Conservation (phyloP, 176 grass and related monocot genomes). For the Oryza rufipogon region DNA sequence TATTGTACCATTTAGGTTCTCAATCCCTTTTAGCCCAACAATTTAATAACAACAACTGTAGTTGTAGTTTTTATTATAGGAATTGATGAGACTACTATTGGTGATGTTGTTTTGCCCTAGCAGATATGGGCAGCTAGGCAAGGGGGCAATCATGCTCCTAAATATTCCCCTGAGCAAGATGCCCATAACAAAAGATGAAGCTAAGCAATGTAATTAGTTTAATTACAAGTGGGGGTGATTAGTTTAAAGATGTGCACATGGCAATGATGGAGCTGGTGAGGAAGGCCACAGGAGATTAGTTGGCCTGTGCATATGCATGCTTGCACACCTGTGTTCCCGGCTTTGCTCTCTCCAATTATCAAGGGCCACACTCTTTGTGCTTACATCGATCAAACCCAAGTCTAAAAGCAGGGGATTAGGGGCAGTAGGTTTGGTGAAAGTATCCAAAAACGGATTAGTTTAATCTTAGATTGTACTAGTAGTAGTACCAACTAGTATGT, state of each 20-base stretch:
- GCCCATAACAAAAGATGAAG: conserved; percentile 7
- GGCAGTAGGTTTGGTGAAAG: conserved; percentile 40
- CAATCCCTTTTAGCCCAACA: neutral
- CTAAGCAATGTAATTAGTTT: conserved; percentile 17
- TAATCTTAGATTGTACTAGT: neutral
- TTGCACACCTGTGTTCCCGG: conserved; percentile 34
- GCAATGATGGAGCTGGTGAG: conserved; percentile 45
- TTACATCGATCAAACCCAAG: neutral
- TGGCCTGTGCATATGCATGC: conserved; percentile 23
- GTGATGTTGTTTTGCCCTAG: conserved; percentile 27
- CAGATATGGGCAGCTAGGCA: neutral
- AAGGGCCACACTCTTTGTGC: conserved; percentile 30
- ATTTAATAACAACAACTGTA: neutral
- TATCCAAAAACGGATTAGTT: neutral
- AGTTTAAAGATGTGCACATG: conserved; percentile 43
- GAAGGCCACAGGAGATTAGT: conserved; percentile 42
- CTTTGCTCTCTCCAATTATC: conserved; percentile 41
- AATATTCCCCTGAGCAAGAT: conserved; percentile 32
- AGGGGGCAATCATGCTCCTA: conserved; percentile 43
- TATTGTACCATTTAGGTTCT: neutral
- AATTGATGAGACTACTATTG: neutral
- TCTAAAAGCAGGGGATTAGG: neutral
- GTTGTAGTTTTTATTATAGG: neutral
- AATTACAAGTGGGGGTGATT: conserved; percentile 37
- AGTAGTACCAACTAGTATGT: neutral